Percentiles rank a stretch among this genome's conserved stretches.
These are phyloP conservation scores for Syncephalastrum sp. DNA, from an alignment of 371 early-diverging fungal genomes.

Conservation along the genomic window DNA sequence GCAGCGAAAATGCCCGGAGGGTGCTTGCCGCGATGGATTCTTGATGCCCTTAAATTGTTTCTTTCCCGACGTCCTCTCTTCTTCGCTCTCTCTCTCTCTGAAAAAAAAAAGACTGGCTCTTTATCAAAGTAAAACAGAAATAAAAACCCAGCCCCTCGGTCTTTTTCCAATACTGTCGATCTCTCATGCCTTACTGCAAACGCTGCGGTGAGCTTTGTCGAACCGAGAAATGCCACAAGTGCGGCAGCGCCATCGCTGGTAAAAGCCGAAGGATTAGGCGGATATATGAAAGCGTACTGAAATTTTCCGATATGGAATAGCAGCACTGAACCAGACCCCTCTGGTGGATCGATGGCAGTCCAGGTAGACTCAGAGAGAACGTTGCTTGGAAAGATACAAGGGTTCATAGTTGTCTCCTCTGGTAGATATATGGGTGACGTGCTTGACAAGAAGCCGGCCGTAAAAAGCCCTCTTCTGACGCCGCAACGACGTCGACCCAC, in stretches of 20 bases:
- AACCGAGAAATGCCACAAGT: conserved; percentile 29
- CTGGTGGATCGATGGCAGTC: conserved; percentile 31
- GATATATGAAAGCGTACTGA: no score
- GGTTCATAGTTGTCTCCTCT: background rate
- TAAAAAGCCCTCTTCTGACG: background rate
- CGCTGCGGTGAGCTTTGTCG: conserved; percentile 38
- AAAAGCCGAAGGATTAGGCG: background rate
- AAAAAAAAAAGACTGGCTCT: background rate
- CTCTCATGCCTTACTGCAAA: conserved; percentile 32
- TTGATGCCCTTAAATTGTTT: background rate
- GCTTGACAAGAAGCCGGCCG: no score
- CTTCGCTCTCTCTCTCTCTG: no score
- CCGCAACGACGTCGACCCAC: background rate
- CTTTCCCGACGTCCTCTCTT: background rate
- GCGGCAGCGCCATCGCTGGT: conserved; percentile 25
- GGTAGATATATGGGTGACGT: background rate
- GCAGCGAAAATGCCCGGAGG: conserved; percentile 1
- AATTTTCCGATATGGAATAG: background rate
- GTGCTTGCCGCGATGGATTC: background rate
- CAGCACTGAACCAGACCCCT: conserved; percentile 1
- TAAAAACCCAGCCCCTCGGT: background rate
- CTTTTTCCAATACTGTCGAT: no score
- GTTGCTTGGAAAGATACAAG: no score
- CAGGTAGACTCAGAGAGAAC: conserved; percentile 10
- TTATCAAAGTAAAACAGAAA: background rate